Conservation (phyloP, 1,284 basidiomycete species). For the Gymnopus androsaceus region DNA sequence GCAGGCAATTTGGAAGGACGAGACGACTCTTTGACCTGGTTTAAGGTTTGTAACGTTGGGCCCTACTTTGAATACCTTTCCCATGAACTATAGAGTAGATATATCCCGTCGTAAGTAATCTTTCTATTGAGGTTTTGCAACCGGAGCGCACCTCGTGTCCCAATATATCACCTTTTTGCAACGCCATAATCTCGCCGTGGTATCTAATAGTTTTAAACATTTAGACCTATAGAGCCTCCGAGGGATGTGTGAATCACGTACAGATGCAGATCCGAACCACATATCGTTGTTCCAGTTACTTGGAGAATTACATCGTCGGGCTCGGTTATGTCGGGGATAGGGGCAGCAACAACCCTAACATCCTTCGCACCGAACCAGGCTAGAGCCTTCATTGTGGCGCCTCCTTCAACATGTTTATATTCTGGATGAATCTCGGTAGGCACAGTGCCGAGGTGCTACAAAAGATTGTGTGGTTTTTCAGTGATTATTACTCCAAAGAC, state of each 20-base stretch:
- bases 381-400: conserved; percentile 66
- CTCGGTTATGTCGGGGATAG: conserved; percentile 69
- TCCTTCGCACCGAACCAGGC: conserved; percentile 68
- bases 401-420: conserved; percentile 52
- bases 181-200: conserved; percentile 63
- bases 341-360: conserved; percentile 58
- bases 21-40: conserved; percentile 70
- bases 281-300: conserved; percentile 73
- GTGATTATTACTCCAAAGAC: background rate
- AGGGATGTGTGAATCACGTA: conserved; percentile 26
- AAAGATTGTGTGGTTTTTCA: background rate
- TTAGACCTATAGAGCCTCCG: background rate
- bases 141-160: conserved; percentile 59
- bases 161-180: conserved; percentile 75
- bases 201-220: conserved; percentile 25
- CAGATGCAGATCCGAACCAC: conserved; percentile 70
- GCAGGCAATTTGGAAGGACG: conserved; percentile 79
- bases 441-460: conserved; percentile 43
- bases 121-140: too few species aligned
- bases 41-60: conserved; percentile 61
- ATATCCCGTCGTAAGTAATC: background rate
- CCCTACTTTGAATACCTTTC: conserved; percentile 66
- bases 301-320: conserved; percentile 67
- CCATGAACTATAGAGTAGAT: conserved; percentile 71
- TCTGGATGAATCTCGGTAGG: conserved; percentile 46